These are phyloP conservation scores for Alternaria solani DNA, from an alignment of 2,329 filamentous ascomycete species.

Conservation along the genomic window DNA sequence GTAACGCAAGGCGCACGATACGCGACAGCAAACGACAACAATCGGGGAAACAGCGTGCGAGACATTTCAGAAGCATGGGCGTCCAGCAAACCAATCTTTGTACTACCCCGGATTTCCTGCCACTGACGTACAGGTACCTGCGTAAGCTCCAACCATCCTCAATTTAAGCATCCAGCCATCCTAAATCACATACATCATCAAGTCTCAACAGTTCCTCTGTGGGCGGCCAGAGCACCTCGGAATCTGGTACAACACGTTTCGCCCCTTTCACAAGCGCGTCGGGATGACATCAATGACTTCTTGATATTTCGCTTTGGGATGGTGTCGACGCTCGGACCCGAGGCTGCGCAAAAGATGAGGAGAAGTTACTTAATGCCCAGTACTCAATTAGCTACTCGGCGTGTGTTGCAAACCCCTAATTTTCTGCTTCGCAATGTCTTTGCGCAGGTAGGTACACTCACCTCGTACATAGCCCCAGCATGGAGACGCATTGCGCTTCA, in stretches of 20 bases:
- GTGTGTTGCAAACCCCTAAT: too few species aligned
- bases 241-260: constrained; percentile 13
- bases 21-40: neutral
- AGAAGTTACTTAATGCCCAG: neutral
- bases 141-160: constrained; percentile 12
- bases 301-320: constrained; percentile 8
- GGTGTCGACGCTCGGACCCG: neutral
- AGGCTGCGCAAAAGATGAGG: neutral
- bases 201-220: neutral
- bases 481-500: neutral
- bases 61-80: constrained; percentile 6
- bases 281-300: constrained; percentile 23
- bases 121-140: constrained; percentile 30
- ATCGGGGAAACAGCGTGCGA: neutral
- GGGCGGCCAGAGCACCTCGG: constrained; percentile 3
- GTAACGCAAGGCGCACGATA: neutral
- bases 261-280: neutral
- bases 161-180: constrained; percentile 12
- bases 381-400: neutral
- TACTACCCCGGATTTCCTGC: constrained; percentile 25
- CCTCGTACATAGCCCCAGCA: too few species aligned
- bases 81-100: constrained; percentile 7
- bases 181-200: constrained; percentile 26
- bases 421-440: neutral
- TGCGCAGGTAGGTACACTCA: neutral